These are phyloP conservation scores for Eutypella sp. DNA, from an alignment of 2,329 filamentous ascomycete species.

Conservation along the genomic window DNA sequence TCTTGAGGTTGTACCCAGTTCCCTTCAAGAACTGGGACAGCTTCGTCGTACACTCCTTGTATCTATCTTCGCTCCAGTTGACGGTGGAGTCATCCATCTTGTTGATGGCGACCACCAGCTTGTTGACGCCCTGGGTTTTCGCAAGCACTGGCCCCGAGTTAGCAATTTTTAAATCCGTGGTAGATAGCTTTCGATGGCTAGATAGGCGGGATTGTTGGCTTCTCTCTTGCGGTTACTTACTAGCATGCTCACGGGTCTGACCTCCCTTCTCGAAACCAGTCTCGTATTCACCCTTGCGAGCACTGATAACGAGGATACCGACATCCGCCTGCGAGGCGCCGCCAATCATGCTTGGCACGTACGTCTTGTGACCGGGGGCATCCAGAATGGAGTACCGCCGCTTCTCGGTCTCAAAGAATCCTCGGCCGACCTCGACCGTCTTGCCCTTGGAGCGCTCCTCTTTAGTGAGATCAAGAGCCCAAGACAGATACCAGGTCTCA, in stretches of 20 bases:
- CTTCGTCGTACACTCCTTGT: slow-evolving; percentile 89
- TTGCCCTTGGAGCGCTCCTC: slow-evolving; percentile 96
- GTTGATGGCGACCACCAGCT: slow-evolving; percentile 91
- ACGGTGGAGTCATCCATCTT: slow-evolving; percentile 99
- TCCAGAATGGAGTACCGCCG: slow-evolving; percentile 94
- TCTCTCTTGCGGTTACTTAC: no score
- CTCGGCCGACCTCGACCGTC: slow-evolving; percentile 94
- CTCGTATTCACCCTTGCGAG: slow-evolving; percentile 97
- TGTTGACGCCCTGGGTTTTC: slow-evolving; percentile 97
- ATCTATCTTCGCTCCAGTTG: slow-evolving; percentile 89
- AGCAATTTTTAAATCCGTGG: no score
- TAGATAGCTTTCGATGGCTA: no score
- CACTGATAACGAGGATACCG: slow-evolving; percentile 91
- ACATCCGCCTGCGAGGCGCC: slow-evolving; percentile 91
- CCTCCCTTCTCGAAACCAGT: slow-evolving; percentile 95
- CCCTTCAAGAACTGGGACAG: slow-evolving; percentile 83
- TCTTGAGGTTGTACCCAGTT: slow-evolving; percentile 91
- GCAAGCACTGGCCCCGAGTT: slow-evolving; percentile 58
- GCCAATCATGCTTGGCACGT: slow-evolving; percentile 97
- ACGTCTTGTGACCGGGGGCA: slow-evolving; percentile 96
- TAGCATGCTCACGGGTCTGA: slow-evolving; percentile 94
- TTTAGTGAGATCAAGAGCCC: slow-evolving; percentile 95
- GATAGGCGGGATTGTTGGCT: no score
- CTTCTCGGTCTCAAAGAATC: slow-evolving; percentile 96
- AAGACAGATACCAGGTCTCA: slow-evolving; percentile 98